phyloP scores from a whole-genome alignment of 805 yeast genomes.

The Blastobotrys chiropterorum region DNA sequence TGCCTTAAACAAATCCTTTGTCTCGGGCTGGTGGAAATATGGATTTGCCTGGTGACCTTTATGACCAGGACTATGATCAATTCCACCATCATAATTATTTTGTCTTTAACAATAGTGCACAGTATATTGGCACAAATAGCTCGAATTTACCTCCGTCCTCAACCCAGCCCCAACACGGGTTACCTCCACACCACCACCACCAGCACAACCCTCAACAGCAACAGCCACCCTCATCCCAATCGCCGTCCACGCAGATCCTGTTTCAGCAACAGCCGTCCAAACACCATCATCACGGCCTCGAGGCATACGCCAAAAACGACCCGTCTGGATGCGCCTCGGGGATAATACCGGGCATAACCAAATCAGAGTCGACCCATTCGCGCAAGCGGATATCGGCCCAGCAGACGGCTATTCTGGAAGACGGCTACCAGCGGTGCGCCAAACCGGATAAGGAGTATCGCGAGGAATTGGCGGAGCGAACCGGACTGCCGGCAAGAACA shows the following conservation, averaged over 20 bases:
- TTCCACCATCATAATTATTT: neutral
- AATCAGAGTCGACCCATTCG: conserved; percentile 6
- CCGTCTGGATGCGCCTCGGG: conserved; percentile 9
- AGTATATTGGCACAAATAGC: conserved; percentile 6
- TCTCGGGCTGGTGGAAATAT: neutral
- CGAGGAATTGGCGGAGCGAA: conserved; percentile 59
- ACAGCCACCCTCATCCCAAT: conserved; percentile 3
- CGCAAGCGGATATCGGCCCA: conserved; percentile 28
- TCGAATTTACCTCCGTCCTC: no score
- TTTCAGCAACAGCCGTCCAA: conserved; percentile 5
- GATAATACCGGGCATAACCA: conserved; percentile 6
- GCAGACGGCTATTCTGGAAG: conserved; percentile 48
- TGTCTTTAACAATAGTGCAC: neutral
- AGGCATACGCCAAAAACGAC: conserved; percentile 9
- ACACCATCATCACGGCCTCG: conserved; percentile 7
- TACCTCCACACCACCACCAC: conserved; percentile 4
- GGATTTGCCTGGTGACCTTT: neutral
- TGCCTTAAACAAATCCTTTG: neutral
- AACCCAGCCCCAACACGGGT: conserved; percentile 3
- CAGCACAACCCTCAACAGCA: neutral
- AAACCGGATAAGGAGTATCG: conserved; percentile 71
- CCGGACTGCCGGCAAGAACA: conserved; percentile 77
- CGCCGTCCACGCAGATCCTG: conserved; percentile 2
- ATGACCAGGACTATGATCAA: neutral
- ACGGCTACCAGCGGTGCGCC: conserved; percentile 64